A percentile compares a stretch with the other conserved stretches of the same genome.
phyloP scores from a whole-genome alignment of 2,329 filamentous ascomycete genomes.

The Neofusicoccum parvum region DNA sequence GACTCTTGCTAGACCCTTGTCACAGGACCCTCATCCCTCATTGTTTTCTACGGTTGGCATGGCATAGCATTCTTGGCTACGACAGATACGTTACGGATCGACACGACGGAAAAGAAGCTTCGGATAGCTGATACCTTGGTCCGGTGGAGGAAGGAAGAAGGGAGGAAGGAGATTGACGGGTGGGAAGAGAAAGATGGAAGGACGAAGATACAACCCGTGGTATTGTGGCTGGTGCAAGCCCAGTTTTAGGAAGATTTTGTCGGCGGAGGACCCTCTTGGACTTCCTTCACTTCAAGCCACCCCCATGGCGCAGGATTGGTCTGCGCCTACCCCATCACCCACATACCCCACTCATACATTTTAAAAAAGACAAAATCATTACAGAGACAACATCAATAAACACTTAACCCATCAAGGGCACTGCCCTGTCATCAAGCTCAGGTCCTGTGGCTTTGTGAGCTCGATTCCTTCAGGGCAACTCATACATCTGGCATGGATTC shows the following conservation, averaged over 20 bases:
- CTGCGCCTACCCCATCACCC: background rate
- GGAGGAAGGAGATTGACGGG: background rate
- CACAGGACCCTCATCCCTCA: background rate
- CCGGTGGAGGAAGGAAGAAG: background rate
- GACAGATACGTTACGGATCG: constrained; percentile 11
- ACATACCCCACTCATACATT: constrained; percentile 2
- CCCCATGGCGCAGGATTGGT: background rate
- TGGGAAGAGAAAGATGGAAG: background rate
- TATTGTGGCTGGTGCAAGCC: background rate
- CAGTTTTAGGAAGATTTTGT: background rate
- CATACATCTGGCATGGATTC: too few relatives aligned
- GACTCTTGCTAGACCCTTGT: background rate
- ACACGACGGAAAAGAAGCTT: background rate
- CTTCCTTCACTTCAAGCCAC: constrained; percentile 1
- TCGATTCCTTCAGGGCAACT: background rate
- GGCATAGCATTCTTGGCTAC: constrained; percentile 19
- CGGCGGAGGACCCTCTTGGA: background rate
- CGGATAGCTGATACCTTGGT: background rate
- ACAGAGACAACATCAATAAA: background rate
- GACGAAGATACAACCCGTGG: background rate
- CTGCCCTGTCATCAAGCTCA: background rate
- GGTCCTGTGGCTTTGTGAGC: background rate
- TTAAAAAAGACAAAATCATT: background rate
- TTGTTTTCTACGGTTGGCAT: background rate
- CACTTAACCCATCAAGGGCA: background rate